Evolutionary conservation across 140 eudicot genomes (phyloP).

Genomic region (Bidens hawaiensis): DNA sequence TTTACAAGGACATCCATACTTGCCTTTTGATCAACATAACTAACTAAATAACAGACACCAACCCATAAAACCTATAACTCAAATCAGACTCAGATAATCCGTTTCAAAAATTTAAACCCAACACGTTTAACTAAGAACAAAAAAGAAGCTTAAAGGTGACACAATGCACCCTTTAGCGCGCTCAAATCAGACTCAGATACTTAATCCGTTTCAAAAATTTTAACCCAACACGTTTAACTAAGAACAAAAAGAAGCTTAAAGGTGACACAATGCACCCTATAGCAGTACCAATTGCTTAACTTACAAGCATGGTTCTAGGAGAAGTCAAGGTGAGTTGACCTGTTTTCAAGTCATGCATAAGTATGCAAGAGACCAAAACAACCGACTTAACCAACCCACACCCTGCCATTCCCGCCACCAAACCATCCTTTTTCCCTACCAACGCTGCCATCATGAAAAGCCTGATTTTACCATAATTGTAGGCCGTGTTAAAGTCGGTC

Average conservation of each 20-base stretch:
- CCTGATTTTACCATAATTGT: slow-evolving; percentile 76
- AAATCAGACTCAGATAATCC: no score
- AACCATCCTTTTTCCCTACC: slow-evolving; percentile 70
- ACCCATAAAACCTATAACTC: no score
- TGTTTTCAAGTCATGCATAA: slow-evolving; percentile 84
- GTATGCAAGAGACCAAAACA: slow-evolving; percentile 56
- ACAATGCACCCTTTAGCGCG: slow-evolving; percentile 72
- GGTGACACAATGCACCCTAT: slow-evolving; percentile 74
- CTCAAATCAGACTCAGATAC: no score
- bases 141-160: slow-evolving; percentile 58
- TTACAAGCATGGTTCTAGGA: slow-evolving; percentile 78
- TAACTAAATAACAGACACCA: no score
- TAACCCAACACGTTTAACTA: no score
- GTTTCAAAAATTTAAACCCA: no score
- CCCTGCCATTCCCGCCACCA: no score
- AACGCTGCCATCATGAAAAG: slow-evolving; percentile 65
- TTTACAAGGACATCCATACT: no score
- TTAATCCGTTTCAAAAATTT: no score
- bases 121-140: no score
- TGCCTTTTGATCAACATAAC: no score
- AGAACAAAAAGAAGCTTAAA: slow-evolving; percentile 60
- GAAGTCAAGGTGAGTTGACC: slow-evolving; percentile 82
- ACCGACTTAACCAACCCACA: slow-evolving; percentile 71
- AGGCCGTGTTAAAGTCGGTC: slow-evolving; percentile 79
- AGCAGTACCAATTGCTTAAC: slow-evolving; percentile 76